Evolutionary conservation across 352 stramenopile genomes (phyloP), one percentile per base, ranked within the genome.

Genomic region (Halophytophthora batemanensis): DNA sequence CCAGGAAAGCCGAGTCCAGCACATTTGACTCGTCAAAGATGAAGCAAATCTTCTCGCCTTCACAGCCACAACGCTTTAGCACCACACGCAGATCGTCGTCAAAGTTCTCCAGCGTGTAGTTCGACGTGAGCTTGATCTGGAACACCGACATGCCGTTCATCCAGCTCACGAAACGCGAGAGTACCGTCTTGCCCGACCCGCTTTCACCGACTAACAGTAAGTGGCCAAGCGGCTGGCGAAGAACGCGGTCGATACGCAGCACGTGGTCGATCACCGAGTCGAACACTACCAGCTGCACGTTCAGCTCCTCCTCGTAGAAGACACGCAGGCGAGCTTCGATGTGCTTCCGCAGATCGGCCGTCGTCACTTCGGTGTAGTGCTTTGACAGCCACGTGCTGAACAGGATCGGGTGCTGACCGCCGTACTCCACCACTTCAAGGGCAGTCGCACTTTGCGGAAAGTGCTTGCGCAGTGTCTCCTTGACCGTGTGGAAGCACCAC

Each of bases 121-220:
- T 94, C 13, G 95, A 98, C 45, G 97, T 98, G 2, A 98, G 82
- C 63, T 99, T 99, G 74, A 99, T 99, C 68, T 99, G 96, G 74
- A 99, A 99, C n/a, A 99, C 97, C 17, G 85, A 96, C 56, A 99
- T 96, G 18, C 97, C 98, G 54, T 99, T 99, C 96, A 99, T 99
- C 98, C 98, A 99, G 38, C 95, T 98, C 41, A 99, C 97, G 69
- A 99, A 99, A 37, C 97, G 96, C 18, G 94, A 98, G 2, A 99
- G 72, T 29, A 99, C 96, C 22, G 97, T 99, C 73, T 99, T 99
- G 45, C 98, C 98, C 12, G 96, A 96, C 19, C 97, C 98, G 40
- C 90, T 98, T 69, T 99, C 97, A 48, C 98, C 98, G 28, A 99
- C 97, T 21, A 99, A 71, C 13, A 99, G 74, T 49, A 99, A 70